phyloP scores from a whole-genome alignment of 768 basidiomycete genomes.

The Mycena amicta region DNA sequence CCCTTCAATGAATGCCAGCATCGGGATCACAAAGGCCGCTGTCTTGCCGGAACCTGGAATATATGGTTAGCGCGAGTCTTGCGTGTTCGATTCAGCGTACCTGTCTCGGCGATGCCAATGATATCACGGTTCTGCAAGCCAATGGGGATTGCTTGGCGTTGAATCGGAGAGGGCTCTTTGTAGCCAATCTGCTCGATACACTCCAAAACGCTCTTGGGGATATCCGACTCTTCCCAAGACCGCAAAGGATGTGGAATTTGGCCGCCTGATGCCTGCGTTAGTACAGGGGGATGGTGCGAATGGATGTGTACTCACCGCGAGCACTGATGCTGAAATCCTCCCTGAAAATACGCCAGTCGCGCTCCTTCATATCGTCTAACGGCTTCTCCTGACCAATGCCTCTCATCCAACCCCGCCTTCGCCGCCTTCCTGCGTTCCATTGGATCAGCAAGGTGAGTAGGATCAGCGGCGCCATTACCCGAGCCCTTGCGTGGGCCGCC shows the following conservation, averaged over 20 bases:
- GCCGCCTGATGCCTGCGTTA: slow-evolving; percentile 85
- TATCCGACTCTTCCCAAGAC: slow-evolving; percentile 87
- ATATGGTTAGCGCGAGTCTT: slow-evolving; percentile 5
- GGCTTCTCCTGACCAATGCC: slow-evolving; percentile 98
- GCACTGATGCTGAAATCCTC: slow-evolving; percentile 98
- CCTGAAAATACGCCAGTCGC: slow-evolving; percentile 98
- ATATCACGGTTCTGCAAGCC: slow-evolving; percentile 95
- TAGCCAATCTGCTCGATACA: slow-evolving; percentile 93
- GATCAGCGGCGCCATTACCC: slow-evolving; percentile 34
- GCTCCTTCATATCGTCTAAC: slow-evolving; percentile 90
- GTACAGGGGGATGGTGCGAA: no score
- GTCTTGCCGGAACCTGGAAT: slow-evolving; percentile 93
- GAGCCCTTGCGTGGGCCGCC: slow-evolving; percentile 46
- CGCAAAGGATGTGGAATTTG: slow-evolving; percentile 92
- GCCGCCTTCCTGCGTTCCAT: slow-evolving; percentile 82
- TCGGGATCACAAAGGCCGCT: slow-evolving; percentile 97
- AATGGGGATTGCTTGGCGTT: slow-evolving; percentile 98
- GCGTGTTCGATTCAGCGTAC: slow-evolving; percentile 47
- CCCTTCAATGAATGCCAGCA: slow-evolving; percentile 91
- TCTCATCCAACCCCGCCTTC: slow-evolving; percentile 84
- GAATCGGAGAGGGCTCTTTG: slow-evolving; percentile 95
- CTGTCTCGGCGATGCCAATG: slow-evolving; percentile 98
- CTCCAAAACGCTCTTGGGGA: slow-evolving; percentile 76
- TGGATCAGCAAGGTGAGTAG: slow-evolving; percentile 68
- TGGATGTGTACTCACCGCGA: slow-evolving; percentile 75